Evolutionary conservation across 352 stramenopile genomes (phyloP).

Genomic region (Thalassiosira delicatula): DNA sequence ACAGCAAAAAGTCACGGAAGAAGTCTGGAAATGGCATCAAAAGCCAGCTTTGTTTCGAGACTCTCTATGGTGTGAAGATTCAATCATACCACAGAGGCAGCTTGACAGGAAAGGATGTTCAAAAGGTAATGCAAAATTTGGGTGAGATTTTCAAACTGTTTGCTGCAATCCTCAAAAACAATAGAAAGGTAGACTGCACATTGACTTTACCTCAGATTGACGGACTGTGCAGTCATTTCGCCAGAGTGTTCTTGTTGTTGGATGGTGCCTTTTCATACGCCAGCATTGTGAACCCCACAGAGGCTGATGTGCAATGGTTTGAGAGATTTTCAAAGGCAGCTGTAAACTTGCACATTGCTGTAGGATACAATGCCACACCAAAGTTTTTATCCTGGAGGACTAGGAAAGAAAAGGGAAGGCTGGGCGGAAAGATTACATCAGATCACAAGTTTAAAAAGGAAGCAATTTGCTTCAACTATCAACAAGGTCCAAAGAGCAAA

Average conservation of each 20-base stretch:
- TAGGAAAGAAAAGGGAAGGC: conserved; percentile 45
- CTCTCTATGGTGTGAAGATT: neutral
- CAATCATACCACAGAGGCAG: conserved; percentile 6
- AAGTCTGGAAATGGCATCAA: conserved; percentile 3
- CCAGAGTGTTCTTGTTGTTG: conserved; percentile 30
- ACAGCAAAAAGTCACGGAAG: neutral
- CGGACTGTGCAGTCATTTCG: conserved; percentile 19
- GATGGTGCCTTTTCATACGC: conserved; percentile 44
- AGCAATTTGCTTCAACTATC: conserved; percentile 1
- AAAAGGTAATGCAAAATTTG: conserved; percentile 11
- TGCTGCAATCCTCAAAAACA: conserved; percentile 1
- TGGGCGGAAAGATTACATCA: conserved; percentile 33
- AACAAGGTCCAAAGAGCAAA: neutral
- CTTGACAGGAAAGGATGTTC: conserved; percentile 9
- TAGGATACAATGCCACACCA: conserved; percentile 17
- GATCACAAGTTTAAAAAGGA: neutral
- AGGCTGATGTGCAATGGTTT: conserved; percentile 12
- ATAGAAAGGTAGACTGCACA: neutral
- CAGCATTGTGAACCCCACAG: conserved; percentile 28
- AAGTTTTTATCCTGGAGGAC: conserved; percentile 24
- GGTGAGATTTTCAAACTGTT: neutral
- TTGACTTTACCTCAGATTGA: conserved; percentile 19
- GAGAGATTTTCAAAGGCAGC: conserved; percentile 23
- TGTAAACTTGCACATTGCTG: conserved; percentile 35
- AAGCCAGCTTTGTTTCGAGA: conserved; percentile 1